Evolutionary conservation across 2,329 filamentous ascomycete species (phyloP).

Genomic region (Sporothrix variecibatus): DNA sequence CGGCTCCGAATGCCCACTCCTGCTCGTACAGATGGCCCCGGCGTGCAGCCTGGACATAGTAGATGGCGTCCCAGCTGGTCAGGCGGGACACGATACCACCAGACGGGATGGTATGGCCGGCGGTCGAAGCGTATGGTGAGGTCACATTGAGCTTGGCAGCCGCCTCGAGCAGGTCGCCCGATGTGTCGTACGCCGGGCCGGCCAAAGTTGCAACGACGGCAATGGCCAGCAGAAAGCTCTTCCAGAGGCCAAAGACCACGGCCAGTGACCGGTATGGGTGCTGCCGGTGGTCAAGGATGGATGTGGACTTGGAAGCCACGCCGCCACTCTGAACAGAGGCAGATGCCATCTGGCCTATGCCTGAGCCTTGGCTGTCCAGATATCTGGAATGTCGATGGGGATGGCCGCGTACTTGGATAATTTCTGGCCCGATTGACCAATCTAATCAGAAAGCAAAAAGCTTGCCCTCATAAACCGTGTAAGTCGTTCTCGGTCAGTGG

Average conservation of each 20-base stretch:
- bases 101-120: conserved; percentile 30
- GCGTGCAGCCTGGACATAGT: conserved; percentile 65
- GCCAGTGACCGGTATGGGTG: conserved; percentile 26
- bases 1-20: conserved; percentile 76
- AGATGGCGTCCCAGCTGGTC: conserved; percentile 79
- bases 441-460: not conserved
- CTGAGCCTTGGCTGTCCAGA: not conserved
- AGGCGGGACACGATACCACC: conserved; percentile 54
- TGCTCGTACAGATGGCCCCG: conserved; percentile 74
- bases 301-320: not conserved
- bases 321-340: not conserved
- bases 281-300: not conserved
- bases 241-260: conserved; percentile 63
- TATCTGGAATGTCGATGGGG: not conserved
- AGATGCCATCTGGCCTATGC: not conserved
- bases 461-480: not conserved
- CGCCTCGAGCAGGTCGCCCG: conserved; percentile 48
- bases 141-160: conserved; percentile 36
- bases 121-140: conserved; percentile 32
- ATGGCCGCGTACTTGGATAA: not conserved
- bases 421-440: not conserved
- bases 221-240: conserved; percentile 64
- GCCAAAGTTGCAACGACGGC: conserved; percentile 52
- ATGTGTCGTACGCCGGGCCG: conserved; percentile 76
- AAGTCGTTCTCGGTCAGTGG: not conserved